Base-by-base conservation (phyloP, 345 rosid species). In the Heritiera littoralis region DNA sequence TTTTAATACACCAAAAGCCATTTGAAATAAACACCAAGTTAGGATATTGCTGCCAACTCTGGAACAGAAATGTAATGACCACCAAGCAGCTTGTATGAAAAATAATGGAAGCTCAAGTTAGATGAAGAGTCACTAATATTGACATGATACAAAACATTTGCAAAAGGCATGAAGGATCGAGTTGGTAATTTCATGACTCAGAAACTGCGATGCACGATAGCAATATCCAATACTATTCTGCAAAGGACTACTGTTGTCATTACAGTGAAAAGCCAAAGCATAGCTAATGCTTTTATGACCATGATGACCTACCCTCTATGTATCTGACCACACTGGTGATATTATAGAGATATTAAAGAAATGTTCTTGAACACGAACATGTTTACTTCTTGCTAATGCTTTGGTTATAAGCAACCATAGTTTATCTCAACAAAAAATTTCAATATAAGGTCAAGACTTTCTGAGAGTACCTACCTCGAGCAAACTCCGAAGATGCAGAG, bases 401-500 rank as follows among this genome's bases (percentile, higher is more conserved):
- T 60, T 23, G 28, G 28, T 23, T 23, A 23, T 23, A 23, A 23
- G 78, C 70, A 60, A 15, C 45, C 59, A 28, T 10, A 6, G 10
- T 49, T 28, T 43, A 12, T 32, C 73, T n/a, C 32, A 14, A 17
- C 6, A 54, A 23, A 8, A 43, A 18, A 35, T 38, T 61, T 35
- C 51, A 45, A 38, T 17, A 82, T 75, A 56, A n/a, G 18, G 63
- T 49, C 75, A 38, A 23, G 64, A 48, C 75, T 75, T 52, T 74
- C 56, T 68, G 48, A 80, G 74, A 79, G 52, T 80, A 77, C 68
- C 73, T 68, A 93, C 99, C 99, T 89, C 61, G 96, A 90, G 84
- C 91, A 93, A 89, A 93, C 95, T 83, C 93, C 99, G 76, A 95
- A 89, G 45, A 88, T 82, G 78, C 89, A 91, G 76, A 95, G 83